These are phyloP conservation scores for Saccharomycopsis sp. DNA, from an alignment of 805 yeast genomes.

Conservation along the genomic window DNA sequence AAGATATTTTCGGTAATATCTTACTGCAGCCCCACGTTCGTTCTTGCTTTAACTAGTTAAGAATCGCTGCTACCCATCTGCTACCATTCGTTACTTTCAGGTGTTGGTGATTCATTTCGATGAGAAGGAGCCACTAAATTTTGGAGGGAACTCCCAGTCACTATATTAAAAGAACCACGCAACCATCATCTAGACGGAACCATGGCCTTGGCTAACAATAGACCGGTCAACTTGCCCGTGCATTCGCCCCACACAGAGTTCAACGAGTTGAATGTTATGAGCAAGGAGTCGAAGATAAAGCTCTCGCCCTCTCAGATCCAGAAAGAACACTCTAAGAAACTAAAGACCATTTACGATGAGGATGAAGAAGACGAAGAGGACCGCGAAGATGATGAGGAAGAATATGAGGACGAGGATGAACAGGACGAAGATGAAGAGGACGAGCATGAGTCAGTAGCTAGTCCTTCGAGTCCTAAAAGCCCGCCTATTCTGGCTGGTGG, in stretches of 20 bases:
- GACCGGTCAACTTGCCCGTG: conserved; percentile 14
- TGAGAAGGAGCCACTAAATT: background rate
- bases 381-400: background rate
- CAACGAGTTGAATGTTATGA: conserved; percentile 7
- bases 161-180: background rate
- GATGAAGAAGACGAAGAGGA: background rate
- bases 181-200: background rate
- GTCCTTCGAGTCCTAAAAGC: background rate
- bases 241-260: conserved; percentile 19
- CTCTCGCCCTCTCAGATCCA: conserved; percentile 15
- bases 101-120: background rate
- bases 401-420: background rate
- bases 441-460: background rate
- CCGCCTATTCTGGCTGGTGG: background rate
- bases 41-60: conserved; percentile 2
- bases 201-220: conserved; percentile 13
- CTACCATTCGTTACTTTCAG: background rate
- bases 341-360: background rate
- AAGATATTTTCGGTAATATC: background rate
- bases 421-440: background rate
- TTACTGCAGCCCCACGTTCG: too few species aligned
- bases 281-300: conserved; percentile 9
- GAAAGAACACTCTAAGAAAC: background rate
- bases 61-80: background rate
- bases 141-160: background rate